phyloP scores from a whole-genome alignment of 768 basidiomycete species.

The Ramaria rubella region DNA sequence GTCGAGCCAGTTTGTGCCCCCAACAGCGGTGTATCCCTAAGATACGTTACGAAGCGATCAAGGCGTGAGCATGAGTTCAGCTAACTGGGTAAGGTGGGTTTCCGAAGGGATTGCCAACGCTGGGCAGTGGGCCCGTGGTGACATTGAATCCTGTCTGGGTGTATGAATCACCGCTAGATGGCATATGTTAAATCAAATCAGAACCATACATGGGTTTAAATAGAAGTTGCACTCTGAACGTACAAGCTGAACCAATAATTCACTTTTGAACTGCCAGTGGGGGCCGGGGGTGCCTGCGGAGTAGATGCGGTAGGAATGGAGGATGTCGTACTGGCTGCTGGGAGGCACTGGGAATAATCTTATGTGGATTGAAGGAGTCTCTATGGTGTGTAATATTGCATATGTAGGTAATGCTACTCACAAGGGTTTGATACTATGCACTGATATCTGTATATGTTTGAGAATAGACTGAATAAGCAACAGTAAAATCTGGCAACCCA shows the following conservation, averaged over 20 bases:
- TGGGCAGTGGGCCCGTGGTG: slow-evolving; percentile 34
- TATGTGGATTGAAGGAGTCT: no score
- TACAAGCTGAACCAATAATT: slow-evolving; percentile 59
- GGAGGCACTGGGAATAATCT: not conserved
- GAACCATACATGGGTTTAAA: not conserved
- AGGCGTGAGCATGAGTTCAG: slow-evolving; percentile 1
- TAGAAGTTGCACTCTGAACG: slow-evolving; percentile 15
- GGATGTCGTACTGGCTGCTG: not conserved
- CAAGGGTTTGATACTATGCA: not conserved
- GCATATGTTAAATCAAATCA: not conserved
- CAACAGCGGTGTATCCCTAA: slow-evolving; percentile 43
- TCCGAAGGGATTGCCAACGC: slow-evolving; percentile 36
- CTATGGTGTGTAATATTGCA: no score
- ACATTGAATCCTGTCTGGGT: slow-evolving; percentile 48
- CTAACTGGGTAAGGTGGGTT: slow-evolving; percentile 44
- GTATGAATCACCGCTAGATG: slow-evolving; percentile 49
- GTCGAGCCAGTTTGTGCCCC: slow-evolving; percentile 57
- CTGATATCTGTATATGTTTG: not conserved
- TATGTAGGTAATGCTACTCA: not conserved
- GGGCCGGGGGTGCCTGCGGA: slow-evolving; percentile 16
- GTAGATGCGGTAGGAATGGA: slow-evolving; percentile 2
- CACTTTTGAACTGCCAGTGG: slow-evolving; percentile 18
- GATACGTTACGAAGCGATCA: not conserved
- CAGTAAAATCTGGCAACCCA: not conserved
- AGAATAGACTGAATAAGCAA: not conserved